A percentile compares a stretch with the other conserved stretches of the same genome.
phyloP scores from a whole-genome alignment of 148 eudicot species.

The Rheum nobile region DNA sequence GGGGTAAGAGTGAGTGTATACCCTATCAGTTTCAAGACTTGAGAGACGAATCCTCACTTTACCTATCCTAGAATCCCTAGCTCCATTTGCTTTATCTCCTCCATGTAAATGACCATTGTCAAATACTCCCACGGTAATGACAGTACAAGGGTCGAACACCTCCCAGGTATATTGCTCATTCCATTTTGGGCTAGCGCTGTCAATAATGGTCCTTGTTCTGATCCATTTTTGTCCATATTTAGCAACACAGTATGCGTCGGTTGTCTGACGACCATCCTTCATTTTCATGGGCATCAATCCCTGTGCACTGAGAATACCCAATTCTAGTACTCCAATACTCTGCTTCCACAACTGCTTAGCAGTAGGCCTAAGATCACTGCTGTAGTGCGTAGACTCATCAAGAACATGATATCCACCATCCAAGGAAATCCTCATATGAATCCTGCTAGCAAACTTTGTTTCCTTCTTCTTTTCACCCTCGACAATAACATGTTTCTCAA shows the following conservation, averaged over 20 bases:
- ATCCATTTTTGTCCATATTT: slow-evolving; percentile 73
- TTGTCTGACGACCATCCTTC: slow-evolving; percentile 42
- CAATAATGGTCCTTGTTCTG: slow-evolving; percentile 56
- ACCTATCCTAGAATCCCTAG: slow-evolving; percentile 40
- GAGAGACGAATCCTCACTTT: slow-evolving; percentile 58
- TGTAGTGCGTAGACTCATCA: slow-evolving; percentile 54
- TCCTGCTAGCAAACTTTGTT: slow-evolving; percentile 38
- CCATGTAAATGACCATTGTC: slow-evolving; percentile 58
- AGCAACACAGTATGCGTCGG: slow-evolving; percentile 64
- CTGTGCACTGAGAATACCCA: slow-evolving; percentile 46
- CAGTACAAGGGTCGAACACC: slow-evolving; percentile 61
- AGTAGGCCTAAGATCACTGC: slow-evolving; percentile 55
- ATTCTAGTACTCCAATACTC: slow-evolving; percentile 53
- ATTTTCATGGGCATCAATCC: slow-evolving; percentile 55
- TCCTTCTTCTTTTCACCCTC: slow-evolving; percentile 57
- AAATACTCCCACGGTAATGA: slow-evolving; percentile 51
- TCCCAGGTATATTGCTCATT: slow-evolving; percentile 69
- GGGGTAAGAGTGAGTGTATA: slow-evolving; percentile 52
- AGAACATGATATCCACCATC: slow-evolving; percentile 65
- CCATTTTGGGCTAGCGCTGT: slow-evolving; percentile 52
- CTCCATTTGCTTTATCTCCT: slow-evolving; percentile 34
- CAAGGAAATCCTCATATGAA: slow-evolving; percentile 47
- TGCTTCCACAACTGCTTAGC: slow-evolving; percentile 55
- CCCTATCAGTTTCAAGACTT: slow-evolving; percentile 47
- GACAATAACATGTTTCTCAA: slow-evolving; percentile 30